A percentile compares a stretch with the other conserved stretches of the same genome.
phyloP scores from a whole-genome alignment of 2,329 filamentous ascomycete genomes.

The Colletotrichum cereale region DNA sequence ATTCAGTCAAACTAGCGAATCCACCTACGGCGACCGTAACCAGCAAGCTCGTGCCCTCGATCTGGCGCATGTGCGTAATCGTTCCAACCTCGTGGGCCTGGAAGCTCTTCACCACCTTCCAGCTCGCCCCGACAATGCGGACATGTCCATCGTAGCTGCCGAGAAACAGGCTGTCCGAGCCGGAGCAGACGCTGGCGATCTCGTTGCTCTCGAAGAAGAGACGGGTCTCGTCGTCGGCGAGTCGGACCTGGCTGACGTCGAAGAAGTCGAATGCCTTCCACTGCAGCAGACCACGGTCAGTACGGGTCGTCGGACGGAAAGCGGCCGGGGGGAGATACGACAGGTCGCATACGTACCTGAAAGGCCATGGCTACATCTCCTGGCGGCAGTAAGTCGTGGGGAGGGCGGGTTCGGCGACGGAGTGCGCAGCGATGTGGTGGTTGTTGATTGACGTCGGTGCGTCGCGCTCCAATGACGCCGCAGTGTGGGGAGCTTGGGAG shows the following conservation, averaged over 20 bases:
- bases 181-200: constrained; percentile 85
- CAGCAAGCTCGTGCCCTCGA: constrained; percentile 87
- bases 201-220: constrained; percentile 85
- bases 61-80: constrained; percentile 92
- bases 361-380: constrained; percentile 43
- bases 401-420: neutral
- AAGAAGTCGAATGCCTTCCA: constrained; percentile 99
- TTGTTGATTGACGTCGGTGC: constrained; percentile 36
- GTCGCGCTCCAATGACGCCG: constrained; percentile 46
- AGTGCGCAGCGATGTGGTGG: neutral
- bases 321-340: neutral
- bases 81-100: constrained; percentile 84
- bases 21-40: constrained; percentile 77
- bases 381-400: constrained; percentile 5
- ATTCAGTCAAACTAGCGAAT: neutral
- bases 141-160: constrained; percentile 88
- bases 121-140: constrained; percentile 86
- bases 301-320: neutral
- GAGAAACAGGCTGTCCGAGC: constrained; percentile 89
- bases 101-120: constrained; percentile 90
- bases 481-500: constrained; percentile 42
- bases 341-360: constrained; percentile 25
- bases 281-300: constrained; percentile 58
- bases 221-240: constrained; percentile 82
- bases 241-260: constrained; percentile 87